Evolutionary conservation across 805 yeast species (phyloP).

Genomic region (Starmerella tilneyi): DNA sequence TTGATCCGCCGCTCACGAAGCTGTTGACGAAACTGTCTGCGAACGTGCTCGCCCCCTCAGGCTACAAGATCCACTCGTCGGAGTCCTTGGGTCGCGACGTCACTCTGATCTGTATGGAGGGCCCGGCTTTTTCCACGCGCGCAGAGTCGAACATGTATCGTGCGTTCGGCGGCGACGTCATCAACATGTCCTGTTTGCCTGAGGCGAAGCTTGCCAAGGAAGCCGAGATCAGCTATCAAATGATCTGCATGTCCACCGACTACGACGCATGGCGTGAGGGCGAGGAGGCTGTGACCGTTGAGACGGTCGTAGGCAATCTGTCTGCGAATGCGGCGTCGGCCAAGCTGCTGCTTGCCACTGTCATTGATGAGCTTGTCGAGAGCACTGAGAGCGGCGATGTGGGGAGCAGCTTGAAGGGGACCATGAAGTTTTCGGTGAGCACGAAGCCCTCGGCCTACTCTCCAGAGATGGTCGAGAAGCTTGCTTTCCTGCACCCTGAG

Average conservation of each 20-base stretch:
- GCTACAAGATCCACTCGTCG: slow-evolving; percentile 57
- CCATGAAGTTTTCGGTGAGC: slow-evolving; percentile 71
- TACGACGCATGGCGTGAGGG: slow-evolving; percentile 97
- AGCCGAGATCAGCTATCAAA: slow-evolving; percentile 93
- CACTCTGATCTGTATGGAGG: slow-evolving; percentile 94
- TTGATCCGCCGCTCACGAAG: slow-evolving; percentile 61
- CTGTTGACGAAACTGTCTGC: slow-evolving; percentile 42
- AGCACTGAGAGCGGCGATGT: slow-evolving; percentile 48
- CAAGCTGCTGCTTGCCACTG: slow-evolving; percentile 55
- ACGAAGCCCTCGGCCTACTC: slow-evolving; percentile 67
- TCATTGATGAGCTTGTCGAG: slow-evolving; percentile 57
- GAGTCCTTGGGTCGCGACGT: slow-evolving; percentile 47
- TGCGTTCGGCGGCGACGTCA: slow-evolving; percentile 86
- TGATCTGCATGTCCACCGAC: slow-evolving; percentile 98
- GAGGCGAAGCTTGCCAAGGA: slow-evolving; percentile 95
- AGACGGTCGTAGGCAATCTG: slow-evolving; percentile 84
- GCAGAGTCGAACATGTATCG: slow-evolving; percentile 86
- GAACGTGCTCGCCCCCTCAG: slow-evolving; percentile 31
- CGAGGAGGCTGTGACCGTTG: slow-evolving; percentile 97
- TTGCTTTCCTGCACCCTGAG: slow-evolving; percentile 84
- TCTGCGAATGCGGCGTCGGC: slow-evolving; percentile 84
- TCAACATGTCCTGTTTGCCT: slow-evolving; percentile 96
- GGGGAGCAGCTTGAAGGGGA: slow-evolving; percentile 61
- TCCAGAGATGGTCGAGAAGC: slow-evolving; percentile 59
- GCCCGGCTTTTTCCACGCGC: slow-evolving; percentile 94